Percentiles rank a stretch among this genome's conserved stretches.
phyloP scores from a whole-genome alignment of 2,329 filamentous ascomycete species.

The Paecilomyces sp. region DNA sequence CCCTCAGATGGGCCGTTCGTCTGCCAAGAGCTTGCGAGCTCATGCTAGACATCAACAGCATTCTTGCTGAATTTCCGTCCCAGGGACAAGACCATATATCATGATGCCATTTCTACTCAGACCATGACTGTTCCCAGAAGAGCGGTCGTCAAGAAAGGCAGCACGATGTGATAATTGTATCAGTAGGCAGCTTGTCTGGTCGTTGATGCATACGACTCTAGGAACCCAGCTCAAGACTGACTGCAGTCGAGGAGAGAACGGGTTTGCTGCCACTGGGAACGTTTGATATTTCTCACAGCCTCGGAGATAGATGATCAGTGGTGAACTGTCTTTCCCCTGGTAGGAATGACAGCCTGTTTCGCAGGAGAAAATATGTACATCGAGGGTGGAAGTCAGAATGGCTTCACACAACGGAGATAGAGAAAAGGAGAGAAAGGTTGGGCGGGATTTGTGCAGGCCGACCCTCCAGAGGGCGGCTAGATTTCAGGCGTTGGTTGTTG shows the following conservation, averaged over 20 bases:
- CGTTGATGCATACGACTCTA: background rate
- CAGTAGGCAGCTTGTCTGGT: background rate
- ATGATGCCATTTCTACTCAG: background rate
- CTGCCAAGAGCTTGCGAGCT: background rate
- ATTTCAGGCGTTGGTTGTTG: background rate
- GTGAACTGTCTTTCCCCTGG: background rate
- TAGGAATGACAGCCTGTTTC: background rate
- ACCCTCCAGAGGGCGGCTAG: background rate
- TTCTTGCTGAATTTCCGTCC: no score
- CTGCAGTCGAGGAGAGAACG: background rate
- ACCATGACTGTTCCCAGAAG: background rate
- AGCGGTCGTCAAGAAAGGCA: background rate
- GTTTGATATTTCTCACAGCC: background rate
- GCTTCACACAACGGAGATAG: background rate
- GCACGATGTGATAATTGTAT: background rate
- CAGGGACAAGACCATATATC: no score
- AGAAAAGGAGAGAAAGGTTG: background rate
- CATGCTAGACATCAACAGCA: background rate
- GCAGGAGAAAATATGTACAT: background rate
- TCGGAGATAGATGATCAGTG: background rate
- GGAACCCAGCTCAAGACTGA: background rate
- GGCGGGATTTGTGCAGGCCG: background rate
- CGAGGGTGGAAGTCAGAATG: background rate
- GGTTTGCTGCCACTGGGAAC: background rate
- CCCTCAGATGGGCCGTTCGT: background rate